phyloP scores from a whole-genome alignment of 2,329 filamentous ascomycete genomes.

The Helotiales sp. region DNA sequence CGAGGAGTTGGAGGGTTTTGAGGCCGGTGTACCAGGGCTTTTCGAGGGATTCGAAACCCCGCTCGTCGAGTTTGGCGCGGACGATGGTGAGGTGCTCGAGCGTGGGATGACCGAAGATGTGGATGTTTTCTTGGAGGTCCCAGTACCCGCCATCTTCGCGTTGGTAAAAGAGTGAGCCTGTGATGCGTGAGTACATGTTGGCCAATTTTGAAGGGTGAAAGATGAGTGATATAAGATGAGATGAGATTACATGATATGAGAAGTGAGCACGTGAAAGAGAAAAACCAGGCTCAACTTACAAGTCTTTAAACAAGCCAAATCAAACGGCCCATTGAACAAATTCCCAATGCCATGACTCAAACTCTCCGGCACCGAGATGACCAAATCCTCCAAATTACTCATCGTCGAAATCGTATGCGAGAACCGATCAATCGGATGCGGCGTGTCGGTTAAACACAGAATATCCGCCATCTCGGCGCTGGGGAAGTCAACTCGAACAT shows the following conservation, averaged over 20 bases:
- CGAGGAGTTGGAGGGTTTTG: constrained; percentile 51
- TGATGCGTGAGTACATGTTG: background rate
- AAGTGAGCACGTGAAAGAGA: background rate
- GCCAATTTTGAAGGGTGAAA: no score
- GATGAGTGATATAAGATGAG: background rate
- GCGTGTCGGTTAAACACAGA: constrained; percentile 44
- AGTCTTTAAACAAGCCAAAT: constrained; percentile 53
- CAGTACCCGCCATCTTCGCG: constrained; percentile 51
- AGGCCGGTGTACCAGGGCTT: constrained; percentile 53
- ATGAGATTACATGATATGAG: background rate
- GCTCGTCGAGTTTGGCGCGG: constrained; percentile 52
- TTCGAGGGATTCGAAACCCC: constrained; percentile 54
- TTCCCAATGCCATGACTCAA: constrained; percentile 54
- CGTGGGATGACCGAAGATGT: constrained; percentile 56
- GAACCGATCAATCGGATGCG: constrained; percentile 49
- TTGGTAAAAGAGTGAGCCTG: constrained; percentile 50
- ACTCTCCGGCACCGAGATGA: constrained; percentile 51
- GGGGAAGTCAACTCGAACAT: constrained; percentile 53
- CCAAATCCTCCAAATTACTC: constrained; percentile 55
- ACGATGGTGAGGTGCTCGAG: constrained; percentile 52
- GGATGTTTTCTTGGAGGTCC: constrained; percentile 57
- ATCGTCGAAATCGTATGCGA: constrained; percentile 54
- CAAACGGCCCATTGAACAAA: constrained; percentile 56
- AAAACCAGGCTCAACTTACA: constrained; percentile 42
- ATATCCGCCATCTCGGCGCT: constrained; percentile 50